Evolutionary conservation across 139 green algal genomes (phyloP).

Genomic region (Gonium pectorale): DNA sequence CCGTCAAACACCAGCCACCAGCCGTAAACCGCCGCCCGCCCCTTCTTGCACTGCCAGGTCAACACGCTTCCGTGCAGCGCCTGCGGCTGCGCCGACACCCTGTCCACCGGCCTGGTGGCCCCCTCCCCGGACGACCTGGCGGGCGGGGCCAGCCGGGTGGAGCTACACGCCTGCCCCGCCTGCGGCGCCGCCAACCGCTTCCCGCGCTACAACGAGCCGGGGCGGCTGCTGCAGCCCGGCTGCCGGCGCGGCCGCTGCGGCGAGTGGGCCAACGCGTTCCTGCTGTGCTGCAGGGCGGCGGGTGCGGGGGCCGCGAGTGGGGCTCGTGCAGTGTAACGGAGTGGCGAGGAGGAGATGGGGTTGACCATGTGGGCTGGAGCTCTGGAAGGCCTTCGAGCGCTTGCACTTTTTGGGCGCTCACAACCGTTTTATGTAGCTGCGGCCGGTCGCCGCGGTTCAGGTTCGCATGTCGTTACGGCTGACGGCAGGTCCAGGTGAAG

Average conservation of each 20-base stretch:
- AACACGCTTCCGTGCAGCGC: constrained; percentile 61
- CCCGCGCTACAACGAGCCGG: constrained; percentile 60
- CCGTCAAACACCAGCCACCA: not conserved
- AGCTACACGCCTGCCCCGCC: constrained; percentile 73
- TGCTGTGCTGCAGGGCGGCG: constrained; percentile 70
- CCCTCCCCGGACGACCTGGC: constrained; percentile 59
- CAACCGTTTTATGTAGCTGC: no score
- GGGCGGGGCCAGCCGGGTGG: constrained; percentile 59
- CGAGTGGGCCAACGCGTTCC: constrained; percentile 86
- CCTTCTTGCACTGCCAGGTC: no score
- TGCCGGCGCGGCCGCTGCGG: constrained; percentile 50
- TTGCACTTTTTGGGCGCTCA: no score
- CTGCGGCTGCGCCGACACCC: constrained; percentile 59
- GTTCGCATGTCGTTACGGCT: no score
- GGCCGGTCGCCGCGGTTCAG: no score
- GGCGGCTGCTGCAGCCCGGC: constrained; percentile 3
- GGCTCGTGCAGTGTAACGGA: no score
- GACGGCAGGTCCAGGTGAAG: no score
- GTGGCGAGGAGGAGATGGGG: no score
- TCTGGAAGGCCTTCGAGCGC: no score
- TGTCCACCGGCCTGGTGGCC: not conserved
- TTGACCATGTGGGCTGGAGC: no score
- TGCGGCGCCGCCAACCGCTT: constrained; percentile 52
- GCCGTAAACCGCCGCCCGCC: not conserved
- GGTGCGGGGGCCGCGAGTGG: constrained; percentile 42